Base-by-base conservation (phyloP, 2,329 filamentous ascomycete genomes). In the Penicillium sp. region DNA sequence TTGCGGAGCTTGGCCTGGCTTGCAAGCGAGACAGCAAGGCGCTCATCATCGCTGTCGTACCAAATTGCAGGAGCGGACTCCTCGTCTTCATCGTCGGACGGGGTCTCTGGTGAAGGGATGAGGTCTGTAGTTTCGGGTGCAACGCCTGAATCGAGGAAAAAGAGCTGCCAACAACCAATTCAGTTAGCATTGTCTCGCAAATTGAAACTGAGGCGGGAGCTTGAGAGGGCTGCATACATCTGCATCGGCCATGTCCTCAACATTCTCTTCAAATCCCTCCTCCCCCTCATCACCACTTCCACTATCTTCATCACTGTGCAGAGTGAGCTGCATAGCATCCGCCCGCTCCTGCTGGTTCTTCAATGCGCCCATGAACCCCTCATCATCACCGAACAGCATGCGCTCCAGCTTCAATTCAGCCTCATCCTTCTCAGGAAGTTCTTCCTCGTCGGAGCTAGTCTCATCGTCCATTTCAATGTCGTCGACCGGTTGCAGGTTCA, bases 21-120 rank as follows among this genome's bases (percentile, higher is more conserved):
- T 3, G 91, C 89, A 39, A 99, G 82, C 14, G 93, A 98, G 49
- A 99, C 83, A 7, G 87, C 85, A 60, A 97, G 79, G 53, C 90
- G 85, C 70, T 98, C 95, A 70, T 99, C 95, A 68, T 99, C 95
- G 74, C 93, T 98, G 72, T 99, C 95, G 65, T 93, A 87, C 95
- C 95, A 99, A 22, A 79, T 74, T 2, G 77, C 75, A 11, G 68
- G 70, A n/a, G 63, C 57, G 11, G 57, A 55, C n/a, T 70, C 65
- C 29, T 68, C 62, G 8, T 68, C 61, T 7, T 69, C 65, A 35
- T 76, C 74, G 4, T 74, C 71, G 46, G 74, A 72, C 55, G 76
- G 71, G 48, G 72, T 71, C 63, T 76, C 72, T 60, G 79, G 66
- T 47, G 63, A 57, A 16, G 66, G 61, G n/a, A 63, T 59, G 2